Evolutionary conservation across 1,284 basidiomycete genomes (phyloP), one percentile per base, ranked within the genome.

Genomic region (Puccinia horiana): DNA sequence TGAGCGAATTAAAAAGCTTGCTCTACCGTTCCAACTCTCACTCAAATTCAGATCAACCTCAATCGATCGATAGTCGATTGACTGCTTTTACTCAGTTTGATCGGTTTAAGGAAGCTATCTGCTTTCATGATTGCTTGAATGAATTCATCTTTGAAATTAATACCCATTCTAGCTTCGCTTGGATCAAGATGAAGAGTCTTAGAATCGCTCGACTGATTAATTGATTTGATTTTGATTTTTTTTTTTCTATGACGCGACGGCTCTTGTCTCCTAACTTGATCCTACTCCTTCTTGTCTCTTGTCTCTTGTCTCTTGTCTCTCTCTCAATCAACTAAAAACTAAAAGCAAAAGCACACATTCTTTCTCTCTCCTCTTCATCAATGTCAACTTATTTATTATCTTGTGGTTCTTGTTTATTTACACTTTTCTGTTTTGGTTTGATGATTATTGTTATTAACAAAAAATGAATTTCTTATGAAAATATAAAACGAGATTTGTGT

Each of bases 141-240:
- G 91, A 92, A 1, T 93, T 93, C 87, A 88, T 90, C 77, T 92
- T 92, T 18, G 92, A 92, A 18, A 87, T 93, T 85, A 93, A 93
- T 85, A 91, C 90, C 81, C 92, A 93, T 85, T 91, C 91, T 29
- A 88, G 89, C 35, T 90, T 90, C 0, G 92, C 92, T 20, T 89
- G 88, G 84, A 88, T 88, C 83, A 88, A 89, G 75, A 90, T 92
- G 90, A 86, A 86, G 79, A 88, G 89, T 83, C 85, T 90, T 35
- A 85, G 89, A 69, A 86, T 91, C 1, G 91, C 91, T 20, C 88
- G 85, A 78, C 84, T 90, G 81, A 84, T 76, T 35, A 12, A 37
- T 69, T 79, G 23, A 70, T 44, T n/a, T 37, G 23, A 54, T 5
- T 54, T 54, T 6, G 47, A 23, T 40, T 52, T 56, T n/a, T n/a